A percentile compares a stretch with the other conserved stretches of the same genome.
Conservation (phyloP, 148 eudicot genomes). For the Camellia lanceoleosa region DNA sequence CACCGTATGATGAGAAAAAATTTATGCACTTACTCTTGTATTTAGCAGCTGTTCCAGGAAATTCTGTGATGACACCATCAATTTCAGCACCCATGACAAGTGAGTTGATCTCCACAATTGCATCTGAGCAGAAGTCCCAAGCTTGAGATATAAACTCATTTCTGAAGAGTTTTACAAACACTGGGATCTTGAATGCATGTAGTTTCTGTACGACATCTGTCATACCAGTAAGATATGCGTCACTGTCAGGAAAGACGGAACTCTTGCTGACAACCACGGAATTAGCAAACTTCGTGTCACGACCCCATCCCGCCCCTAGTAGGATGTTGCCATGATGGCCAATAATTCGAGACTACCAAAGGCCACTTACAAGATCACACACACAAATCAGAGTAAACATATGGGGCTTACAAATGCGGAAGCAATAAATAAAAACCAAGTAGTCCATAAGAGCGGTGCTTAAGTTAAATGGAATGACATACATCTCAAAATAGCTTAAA, state of each 20-base stretch:
- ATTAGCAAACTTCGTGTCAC: conserved; percentile 58
- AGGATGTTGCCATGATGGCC: no score
- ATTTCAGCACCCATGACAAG: conserved; percentile 36
- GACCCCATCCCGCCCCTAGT: no score
- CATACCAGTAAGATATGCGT: conserved; percentile 32
- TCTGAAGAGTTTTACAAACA: conserved; percentile 52
- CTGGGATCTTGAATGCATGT: conserved; percentile 54
- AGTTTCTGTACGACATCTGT: conserved; percentile 57
- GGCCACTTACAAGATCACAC: no score
- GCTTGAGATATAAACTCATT: conserved; percentile 74
- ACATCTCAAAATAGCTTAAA: no score
- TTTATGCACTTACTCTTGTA: conserved; percentile 68
- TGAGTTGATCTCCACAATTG: conserved; percentile 59
- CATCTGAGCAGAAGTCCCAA: conserved; percentile 83
- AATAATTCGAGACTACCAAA: no score
- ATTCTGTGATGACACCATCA: conserved; percentile 76
- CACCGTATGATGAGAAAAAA: background rate
- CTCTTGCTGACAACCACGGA: conserved; percentile 56
- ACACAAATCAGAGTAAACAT: no score
- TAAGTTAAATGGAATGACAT: no score
- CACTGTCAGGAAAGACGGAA: conserved; percentile 47
- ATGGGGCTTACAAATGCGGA: no score
- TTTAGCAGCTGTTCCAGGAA: conserved; percentile 60
- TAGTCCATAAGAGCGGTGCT: no score
- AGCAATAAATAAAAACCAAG: no score